Base-by-base conservation (phyloP, 164 flowering plant genomes). In the Cinnamomum micranthum region DNA sequence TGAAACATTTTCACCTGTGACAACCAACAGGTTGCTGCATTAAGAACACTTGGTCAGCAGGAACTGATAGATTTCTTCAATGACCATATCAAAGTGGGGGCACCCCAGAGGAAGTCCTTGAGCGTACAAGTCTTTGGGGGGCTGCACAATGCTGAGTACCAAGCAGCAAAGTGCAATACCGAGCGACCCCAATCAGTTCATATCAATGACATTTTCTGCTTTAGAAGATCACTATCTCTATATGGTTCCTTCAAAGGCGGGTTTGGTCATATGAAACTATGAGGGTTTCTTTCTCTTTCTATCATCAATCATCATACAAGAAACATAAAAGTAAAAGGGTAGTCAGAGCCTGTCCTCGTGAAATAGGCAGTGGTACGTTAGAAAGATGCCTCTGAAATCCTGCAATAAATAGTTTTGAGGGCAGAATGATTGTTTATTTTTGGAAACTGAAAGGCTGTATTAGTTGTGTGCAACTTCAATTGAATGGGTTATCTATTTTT, bases 161-260 rank as follows among this genome's bases (percentile, higher is more conserved):
- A 84, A 22, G 72, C 70, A 19, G 92, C 89, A 23, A 86, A 76
- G 71, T 79, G 15, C 24, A 83, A 86, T 66, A 23, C 77, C 2
- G 31, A 50, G 63, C 73, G 74, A 60, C 77, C 88, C 1, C 65
- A 78, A 50, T 50, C 71, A 0, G 73, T 82, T 22, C 77, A 68
- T 69, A 90, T 96, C 31, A 90, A 90, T 6, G 92, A 96, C 72
- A 84, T 96, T 35, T 88, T 88, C 85, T 77, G 83, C 74, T 96
- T 96, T 83, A 88, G 88, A 83, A 87, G 88, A 82, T 93, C 98
- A 35, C 91, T 76, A 17, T 88, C 98, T 65, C 92, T 96, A 19
- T 94, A 90, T 79, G 91, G 91, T 62, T 96, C 98, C 64, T 87
- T 93, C 64, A 96, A 77, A 82, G 95, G 98, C 2, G 10, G 47